Percentiles rank a stretch among this genome's conserved stretches.
Evolutionary conservation across 1,284 basidiomycete species (phyloP).

Genomic region (Agroathelia rolfsii): DNA sequence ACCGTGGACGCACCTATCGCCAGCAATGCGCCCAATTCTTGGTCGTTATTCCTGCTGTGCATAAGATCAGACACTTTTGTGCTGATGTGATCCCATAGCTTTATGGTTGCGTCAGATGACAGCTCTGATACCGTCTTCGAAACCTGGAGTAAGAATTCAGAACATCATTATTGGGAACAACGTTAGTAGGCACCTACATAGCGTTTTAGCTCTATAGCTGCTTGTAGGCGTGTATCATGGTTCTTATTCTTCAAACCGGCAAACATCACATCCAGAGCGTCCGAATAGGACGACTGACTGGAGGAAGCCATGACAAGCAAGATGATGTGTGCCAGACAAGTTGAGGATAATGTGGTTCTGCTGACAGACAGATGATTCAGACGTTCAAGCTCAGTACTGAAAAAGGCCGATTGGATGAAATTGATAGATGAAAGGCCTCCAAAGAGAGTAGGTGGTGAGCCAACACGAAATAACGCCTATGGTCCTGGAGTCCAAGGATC

Average conservation of each 20-base stretch:
- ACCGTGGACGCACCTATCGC: constrained; percentile 77
- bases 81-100: constrained; percentile 78
- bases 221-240: constrained; percentile 49
- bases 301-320: constrained; percentile 47
- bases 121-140: constrained; percentile 63
- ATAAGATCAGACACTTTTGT: constrained; percentile 73
- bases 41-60: constrained; percentile 65
- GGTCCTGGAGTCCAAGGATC: too few species aligned
- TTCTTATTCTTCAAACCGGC: constrained; percentile 52
- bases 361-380: too few species aligned
- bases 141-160: constrained; percentile 36
- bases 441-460: too few species aligned
- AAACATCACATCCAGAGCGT: constrained; percentile 57
- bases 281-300: constrained; percentile 42
- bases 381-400: too few species aligned
- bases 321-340: too few species aligned
- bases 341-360: too few species aligned
- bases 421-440: too few species aligned
- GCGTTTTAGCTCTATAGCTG: constrained; percentile 57
- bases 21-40: constrained; percentile 74
- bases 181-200: constrained; percentile 41
- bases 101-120: constrained; percentile 65
- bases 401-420: too few species aligned
- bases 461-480: too few species aligned
- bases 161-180: constrained; percentile 5